A percentile compares a stretch with the other conserved stretches of the same genome.
Conservation (phyloP, 2,329 filamentous ascomycete species). For the Lachnellula arida region DNA sequence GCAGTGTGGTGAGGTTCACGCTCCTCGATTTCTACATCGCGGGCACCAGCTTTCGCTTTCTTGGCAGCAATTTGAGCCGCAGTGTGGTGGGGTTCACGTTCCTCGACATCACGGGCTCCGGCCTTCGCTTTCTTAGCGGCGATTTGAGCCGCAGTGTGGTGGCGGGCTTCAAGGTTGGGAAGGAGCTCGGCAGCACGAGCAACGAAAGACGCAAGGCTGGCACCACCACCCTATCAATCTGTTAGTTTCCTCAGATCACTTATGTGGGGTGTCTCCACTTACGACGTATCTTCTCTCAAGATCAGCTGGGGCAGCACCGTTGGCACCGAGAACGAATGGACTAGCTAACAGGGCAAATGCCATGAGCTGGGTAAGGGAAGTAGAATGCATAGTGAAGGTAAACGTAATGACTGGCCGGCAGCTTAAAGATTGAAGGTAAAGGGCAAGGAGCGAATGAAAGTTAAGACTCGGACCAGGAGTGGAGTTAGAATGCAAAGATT, state of each 20-base stretch:
- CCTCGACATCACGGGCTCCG: constrained; percentile 1
- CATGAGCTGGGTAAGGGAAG: constrained; percentile 1
- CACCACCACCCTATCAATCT: background rate
- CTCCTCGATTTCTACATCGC: background rate
- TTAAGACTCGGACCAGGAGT: constrained; percentile 3
- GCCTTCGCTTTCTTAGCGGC: constrained; percentile 8
- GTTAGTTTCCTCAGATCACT: background rate
- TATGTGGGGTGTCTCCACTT: background rate
- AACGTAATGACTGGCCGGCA: constrained; percentile 2
- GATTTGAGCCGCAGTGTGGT: constrained; percentile 12
- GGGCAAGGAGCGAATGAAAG: background rate
- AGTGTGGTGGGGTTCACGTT: constrained; percentile 10
- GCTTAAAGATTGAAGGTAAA: background rate
- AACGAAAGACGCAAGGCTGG: background rate
- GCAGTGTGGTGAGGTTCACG: constrained; percentile 1
- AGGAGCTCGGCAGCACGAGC: background rate
- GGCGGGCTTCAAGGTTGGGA: background rate
- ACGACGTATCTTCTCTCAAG: background rate
- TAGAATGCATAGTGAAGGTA: constrained; percentile 4
- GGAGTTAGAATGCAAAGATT: background rate
- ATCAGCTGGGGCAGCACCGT: background rate
- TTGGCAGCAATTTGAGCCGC: constrained; percentile 11
- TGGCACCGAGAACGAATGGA: constrained; percentile 4
- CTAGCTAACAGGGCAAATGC: constrained; percentile 3
- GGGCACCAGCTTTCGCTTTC: constrained; percentile 4